Percentiles rank a stretch among this genome's conserved stretches.
Evolutionary conservation across 148 eudicot genomes (phyloP).

Genomic region (Fagopyrum tataricum): DNA sequence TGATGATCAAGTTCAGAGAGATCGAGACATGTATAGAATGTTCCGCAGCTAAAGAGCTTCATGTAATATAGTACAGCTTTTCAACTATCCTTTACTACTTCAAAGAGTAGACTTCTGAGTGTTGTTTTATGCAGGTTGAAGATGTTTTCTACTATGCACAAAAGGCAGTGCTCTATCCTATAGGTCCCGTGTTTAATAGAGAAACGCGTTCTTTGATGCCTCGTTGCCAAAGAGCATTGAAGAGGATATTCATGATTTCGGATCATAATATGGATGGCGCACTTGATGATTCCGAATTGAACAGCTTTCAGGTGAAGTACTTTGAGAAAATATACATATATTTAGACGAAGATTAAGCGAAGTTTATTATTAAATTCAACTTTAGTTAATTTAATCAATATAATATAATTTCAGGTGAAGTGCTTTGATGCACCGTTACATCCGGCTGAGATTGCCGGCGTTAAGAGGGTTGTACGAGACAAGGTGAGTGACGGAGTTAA

Average conservation of each 20-base stretch:
- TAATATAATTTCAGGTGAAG: constrained; percentile 55
- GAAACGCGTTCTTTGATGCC: constrained; percentile 46
- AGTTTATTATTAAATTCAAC: too few species aligned
- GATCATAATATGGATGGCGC: constrained; percentile 55
- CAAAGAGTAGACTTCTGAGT: too few species aligned
- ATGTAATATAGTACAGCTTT: constrained; percentile 29
- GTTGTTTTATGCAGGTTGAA: constrained; percentile 33
- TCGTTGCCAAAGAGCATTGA: constrained; percentile 47
- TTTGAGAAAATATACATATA: too few species aligned
- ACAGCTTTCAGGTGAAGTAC: constrained; percentile 67
- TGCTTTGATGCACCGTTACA: constrained; percentile 63
- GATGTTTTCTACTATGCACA: constrained; percentile 65
- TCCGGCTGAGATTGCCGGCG: constrained; percentile 53
- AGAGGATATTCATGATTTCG: constrained; percentile 49
- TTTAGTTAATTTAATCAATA: too few species aligned
- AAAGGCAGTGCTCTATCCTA: constrained; percentile 69
- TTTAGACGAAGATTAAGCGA: too few species aligned
- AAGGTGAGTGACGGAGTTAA: constrained; percentile 49
- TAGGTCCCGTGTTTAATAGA: constrained; percentile 57
- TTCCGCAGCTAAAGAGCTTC: constrained; percentile 53
- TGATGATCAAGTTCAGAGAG: constrained; percentile 56
- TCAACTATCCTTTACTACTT: not conserved
- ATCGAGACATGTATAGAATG: constrained; percentile 68
- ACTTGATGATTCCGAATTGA: constrained; percentile 50
- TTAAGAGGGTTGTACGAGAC: constrained; percentile 55